Evolutionary conservation across 2,329 filamentous ascomycete genomes (phyloP), one percentile per base, ranked within the genome.

Genomic region (Ophiocordyceps camponoti-rufipedis): DNA sequence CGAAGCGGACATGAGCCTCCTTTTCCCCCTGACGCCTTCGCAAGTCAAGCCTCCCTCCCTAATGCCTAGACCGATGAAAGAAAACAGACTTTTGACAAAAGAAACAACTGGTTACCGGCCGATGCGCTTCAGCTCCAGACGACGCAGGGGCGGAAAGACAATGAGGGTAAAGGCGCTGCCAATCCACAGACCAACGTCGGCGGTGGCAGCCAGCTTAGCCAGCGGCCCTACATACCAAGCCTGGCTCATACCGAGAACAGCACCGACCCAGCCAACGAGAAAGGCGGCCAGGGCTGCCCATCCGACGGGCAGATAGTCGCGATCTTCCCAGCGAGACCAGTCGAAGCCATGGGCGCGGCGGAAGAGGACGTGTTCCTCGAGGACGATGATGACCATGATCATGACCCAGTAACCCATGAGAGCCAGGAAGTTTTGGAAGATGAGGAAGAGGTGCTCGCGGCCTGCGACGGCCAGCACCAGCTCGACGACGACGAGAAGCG

Each of bases 81-180:
- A 23, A 23, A 23, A 23, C 23, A 23, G 23, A 23, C 23, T 23
- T 23, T 23, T 23, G 23, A 23, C 23, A 31, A 12, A 31, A 31
- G 29, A 9, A 31, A 31, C 8, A 31, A 31, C 29, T 7, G 9
- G 28, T 51, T 38, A 58, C 14, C 55, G 54, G 19, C 51, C 51
- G 5, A 58, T 47, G 0, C 50, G n/a, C 46, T 52, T 56, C 3
- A 60, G 45, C 46, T 61, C 58, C 12, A 59, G 42, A 14, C 50
- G 50, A 41, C 58, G 48, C 31, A 61, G 33, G 0, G 54, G 51
- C 1, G 55, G 53, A 35, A 59, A 61, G 0, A 51, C 43, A 1
- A 61, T 58, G 53, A 85, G 80, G 1, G 64, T 68, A 56, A 84
- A 83, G 0, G 69, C 80, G 43, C 83, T 57, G 57, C 83, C 80